These are phyloP conservation scores for Miscanthus lutarioriparius DNA, from an alignment of 176 grass and related monocot genomes.

Conservation along the genomic window DNA sequence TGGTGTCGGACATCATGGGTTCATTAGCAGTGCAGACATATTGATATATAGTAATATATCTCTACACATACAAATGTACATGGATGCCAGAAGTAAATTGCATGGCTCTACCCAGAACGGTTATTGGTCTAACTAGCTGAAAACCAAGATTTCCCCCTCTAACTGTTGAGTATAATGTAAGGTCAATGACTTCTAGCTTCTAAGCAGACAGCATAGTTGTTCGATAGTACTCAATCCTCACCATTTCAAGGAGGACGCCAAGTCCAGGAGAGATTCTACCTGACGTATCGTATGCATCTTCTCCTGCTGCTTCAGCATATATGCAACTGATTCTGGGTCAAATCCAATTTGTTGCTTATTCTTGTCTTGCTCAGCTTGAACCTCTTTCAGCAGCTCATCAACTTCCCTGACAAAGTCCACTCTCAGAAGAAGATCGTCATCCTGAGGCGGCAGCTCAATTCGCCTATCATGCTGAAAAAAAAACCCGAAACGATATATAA, in stretches of 20 bases:
- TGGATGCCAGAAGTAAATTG: background rate
- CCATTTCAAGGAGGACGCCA: constrained; percentile 76
- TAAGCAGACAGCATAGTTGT: background rate
- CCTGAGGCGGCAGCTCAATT: constrained; percentile 73
- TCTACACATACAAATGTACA: constrained; percentile 34
- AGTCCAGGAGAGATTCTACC: constrained; percentile 75
- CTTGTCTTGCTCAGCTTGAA: constrained; percentile 56
- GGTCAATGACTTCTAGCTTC: constrained; percentile 2
- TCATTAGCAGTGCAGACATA: background rate
- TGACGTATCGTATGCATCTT: constrained; percentile 65
- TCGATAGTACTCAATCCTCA: constrained; percentile 22
- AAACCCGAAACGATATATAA: background rate
- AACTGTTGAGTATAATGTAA: background rate
- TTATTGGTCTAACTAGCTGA: constrained; percentile 20
- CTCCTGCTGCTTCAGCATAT: constrained; percentile 79
- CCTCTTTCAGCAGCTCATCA: constrained; percentile 70
- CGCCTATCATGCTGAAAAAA: constrained; percentile 58
- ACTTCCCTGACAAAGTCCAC: constrained; percentile 92
- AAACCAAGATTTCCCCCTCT: background rate
- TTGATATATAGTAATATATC: constrained; percentile 10
- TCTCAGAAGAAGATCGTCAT: constrained; percentile 71
- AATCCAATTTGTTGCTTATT: constrained; percentile 48
- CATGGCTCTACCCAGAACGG: background rate
- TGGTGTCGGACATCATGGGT: background rate
- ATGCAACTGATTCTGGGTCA: constrained; percentile 81